Conservation (phyloP, 1,139 yeast genomes). For the Ogataea hybrid region DNA sequence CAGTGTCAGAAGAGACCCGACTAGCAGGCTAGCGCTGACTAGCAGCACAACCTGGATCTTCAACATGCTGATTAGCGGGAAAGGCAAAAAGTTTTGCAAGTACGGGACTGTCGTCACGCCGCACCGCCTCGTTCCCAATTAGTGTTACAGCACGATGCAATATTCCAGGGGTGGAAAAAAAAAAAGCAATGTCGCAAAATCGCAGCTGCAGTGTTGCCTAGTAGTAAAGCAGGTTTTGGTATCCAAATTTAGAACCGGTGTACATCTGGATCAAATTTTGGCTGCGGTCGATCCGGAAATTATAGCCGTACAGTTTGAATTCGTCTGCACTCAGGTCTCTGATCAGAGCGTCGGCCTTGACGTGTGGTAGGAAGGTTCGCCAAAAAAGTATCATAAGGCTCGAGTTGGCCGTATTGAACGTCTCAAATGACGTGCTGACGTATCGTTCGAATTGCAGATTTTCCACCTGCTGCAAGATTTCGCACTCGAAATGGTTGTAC, state of each 20-base stretch:
- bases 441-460: slow-evolving; percentile 19
- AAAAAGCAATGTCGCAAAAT: background rate
- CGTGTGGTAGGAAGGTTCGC: slow-evolving; percentile 18
- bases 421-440: slow-evolving; percentile 17
- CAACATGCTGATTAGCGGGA: background rate
- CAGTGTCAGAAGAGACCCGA: slow-evolving; percentile 1
- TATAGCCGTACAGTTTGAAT: slow-evolving; percentile 27
- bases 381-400: slow-evolving; percentile 25
- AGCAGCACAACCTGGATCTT: background rate
- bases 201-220: background rate
- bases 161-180: no score
- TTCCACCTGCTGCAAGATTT: slow-evolving; percentile 20
- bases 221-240: slow-evolving; percentile 22
- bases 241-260: slow-evolving; percentile 22
- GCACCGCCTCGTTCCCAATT: background rate
- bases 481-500: slow-evolving; percentile 20
- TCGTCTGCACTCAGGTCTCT: slow-evolving; percentile 1
- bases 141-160: background rate
- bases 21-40: background rate
- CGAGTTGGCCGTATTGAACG: slow-evolving; percentile 18
- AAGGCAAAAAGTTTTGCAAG: background rate
- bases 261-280: slow-evolving; percentile 23
- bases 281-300: slow-evolving; percentile 19
- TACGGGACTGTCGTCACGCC: background rate
- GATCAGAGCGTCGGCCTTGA: slow-evolving; percentile 15